Evolutionary conservation across 202 grass and related monocot genomes (phyloP).

Genomic region (Cymbopogon flexuosus): DNA sequence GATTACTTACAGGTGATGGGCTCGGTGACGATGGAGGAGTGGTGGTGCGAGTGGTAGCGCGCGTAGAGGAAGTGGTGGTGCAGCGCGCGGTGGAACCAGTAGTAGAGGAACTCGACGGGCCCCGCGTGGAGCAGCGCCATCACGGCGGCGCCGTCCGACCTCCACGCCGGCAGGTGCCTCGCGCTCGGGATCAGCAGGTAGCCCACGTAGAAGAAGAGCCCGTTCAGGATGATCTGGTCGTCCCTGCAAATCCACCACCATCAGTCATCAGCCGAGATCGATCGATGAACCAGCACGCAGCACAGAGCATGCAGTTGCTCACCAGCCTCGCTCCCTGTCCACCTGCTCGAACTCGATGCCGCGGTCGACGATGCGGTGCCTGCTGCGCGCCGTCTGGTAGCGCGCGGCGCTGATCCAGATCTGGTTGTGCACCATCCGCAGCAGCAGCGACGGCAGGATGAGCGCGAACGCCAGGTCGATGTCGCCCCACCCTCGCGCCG

Average conservation of each 20-base stretch:
- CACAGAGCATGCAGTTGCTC: no score
- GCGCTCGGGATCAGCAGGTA: conserved; percentile 25
- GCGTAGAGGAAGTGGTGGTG: conserved; percentile 98
- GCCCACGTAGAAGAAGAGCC: conserved; percentile 49
- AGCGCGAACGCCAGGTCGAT: conserved; percentile 44
- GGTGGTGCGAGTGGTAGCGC: conserved; percentile 92
- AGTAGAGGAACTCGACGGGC: conserved; percentile 95
- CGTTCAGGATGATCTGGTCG: conserved; percentile 90
- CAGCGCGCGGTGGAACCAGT: conserved; percentile 95
- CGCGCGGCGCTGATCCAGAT: conserved; percentile 84
- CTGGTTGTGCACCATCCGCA: conserved; percentile 79
- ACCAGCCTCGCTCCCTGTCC: conserved; percentile 70
- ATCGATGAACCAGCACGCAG: no score
- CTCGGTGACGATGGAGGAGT: conserved; percentile 87
- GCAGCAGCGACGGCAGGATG: conserved; percentile 51
- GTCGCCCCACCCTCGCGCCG: conserved; percentile 41
- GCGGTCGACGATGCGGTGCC: conserved; percentile 71
- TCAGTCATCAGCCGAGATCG: not conserved
- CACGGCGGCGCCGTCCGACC: conserved; percentile 48
- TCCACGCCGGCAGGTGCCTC: conserved; percentile 45
- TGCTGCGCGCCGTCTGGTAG: conserved; percentile 78
- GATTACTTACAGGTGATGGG: conserved; percentile 75
- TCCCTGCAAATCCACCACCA: conserved; percentile 36
- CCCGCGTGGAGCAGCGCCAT: conserved; percentile 61
- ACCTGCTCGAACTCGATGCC: conserved; percentile 91